Percentiles rank a stretch among this genome's conserved stretches.
These are phyloP conservation scores for Ogataea corticis DNA, from an alignment of 805 yeast genomes.

Conservation along the genomic window DNA sequence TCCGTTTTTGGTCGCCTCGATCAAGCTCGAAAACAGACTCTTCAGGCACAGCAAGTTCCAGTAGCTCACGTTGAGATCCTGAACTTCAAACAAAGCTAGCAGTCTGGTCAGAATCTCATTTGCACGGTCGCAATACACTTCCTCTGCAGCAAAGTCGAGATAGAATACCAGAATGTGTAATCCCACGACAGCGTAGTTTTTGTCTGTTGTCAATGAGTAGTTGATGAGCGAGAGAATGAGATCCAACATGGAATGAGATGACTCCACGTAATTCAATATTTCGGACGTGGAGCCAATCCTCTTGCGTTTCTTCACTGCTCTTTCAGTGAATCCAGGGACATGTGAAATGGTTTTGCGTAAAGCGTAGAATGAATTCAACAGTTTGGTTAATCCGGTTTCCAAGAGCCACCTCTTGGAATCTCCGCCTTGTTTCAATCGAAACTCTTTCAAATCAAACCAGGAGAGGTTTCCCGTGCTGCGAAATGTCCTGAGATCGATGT, in stretches of 20 bases:
- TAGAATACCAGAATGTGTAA: slow-evolving; percentile 35
- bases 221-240: slow-evolving; percentile 26
- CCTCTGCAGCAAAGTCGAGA: slow-evolving; percentile 13
- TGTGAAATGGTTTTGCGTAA: neutral
- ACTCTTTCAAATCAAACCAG: slow-evolving; percentile 28
- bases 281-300: slow-evolving; percentile 31
- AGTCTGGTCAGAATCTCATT: slow-evolving; percentile 13
- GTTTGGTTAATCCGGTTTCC: slow-evolving; percentile 34
- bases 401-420: slow-evolving; percentile 42
- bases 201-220: slow-evolving; percentile 14
- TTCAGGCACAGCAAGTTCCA: slow-evolving; percentile 18
- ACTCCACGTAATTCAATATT: slow-evolving; percentile 21
- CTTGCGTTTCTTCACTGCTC: slow-evolving; percentile 7
- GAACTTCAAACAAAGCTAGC: slow-evolving; percentile 22
- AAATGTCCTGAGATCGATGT: slow-evolving; percentile 18
- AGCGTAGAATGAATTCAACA: slow-evolving; percentile 23
- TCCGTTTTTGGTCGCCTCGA: neutral
- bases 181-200: slow-evolving; percentile 21
- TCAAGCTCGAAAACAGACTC: slow-evolving; percentile 7
- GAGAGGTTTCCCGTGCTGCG: slow-evolving; percentile 3
- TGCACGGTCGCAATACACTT: neutral
- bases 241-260: slow-evolving; percentile 29
- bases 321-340: neutral
- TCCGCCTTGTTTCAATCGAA: slow-evolving; percentile 8
- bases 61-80: slow-evolving; percentile 12